Percentiles rank a stretch among this genome's conserved stretches.
Conservation (phyloP, 345 rosid genomes). For the Murraya koenigii region DNA sequence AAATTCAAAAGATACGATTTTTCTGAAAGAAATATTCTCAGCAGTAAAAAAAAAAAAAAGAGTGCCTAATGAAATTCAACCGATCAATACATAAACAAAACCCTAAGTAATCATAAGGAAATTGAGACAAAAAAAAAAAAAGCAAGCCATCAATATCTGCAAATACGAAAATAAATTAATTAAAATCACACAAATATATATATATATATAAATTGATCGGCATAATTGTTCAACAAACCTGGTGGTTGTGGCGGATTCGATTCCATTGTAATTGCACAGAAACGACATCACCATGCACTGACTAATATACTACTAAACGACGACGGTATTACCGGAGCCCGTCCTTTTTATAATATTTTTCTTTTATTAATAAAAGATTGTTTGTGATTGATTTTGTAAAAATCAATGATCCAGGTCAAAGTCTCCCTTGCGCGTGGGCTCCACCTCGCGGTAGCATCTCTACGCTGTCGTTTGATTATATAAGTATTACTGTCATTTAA, state of each 20-base stretch:
- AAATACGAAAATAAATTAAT: neutral
- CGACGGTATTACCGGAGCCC: neutral
- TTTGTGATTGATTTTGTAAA: neutral
- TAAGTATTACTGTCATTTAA: too few relatives aligned
- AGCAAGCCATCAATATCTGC: neutral
- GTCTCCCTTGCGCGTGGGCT: neutral
- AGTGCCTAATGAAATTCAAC: neutral
- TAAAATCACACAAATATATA: neutral
- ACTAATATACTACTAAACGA: neutral
- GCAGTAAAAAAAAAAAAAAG: neutral
- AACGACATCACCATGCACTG: neutral
- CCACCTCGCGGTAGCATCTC: neutral
- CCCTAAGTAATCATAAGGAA: neutral
- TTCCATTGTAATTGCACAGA: conserved; percentile 5
- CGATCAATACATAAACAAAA: neutral
- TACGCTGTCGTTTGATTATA: neutral
- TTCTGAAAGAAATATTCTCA: neutral
- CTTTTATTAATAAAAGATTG: neutral
- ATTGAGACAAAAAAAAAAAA: neutral
- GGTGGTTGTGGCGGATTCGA: neutral
- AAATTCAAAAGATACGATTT: neutral
- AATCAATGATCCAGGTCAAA: neutral
- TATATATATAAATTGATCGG: neutral
- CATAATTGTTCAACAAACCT: neutral
- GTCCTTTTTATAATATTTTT: neutral